These are phyloP conservation scores for Penium margaritaceum DNA, from an alignment of 139 green algal genomes.

Conservation along the genomic window DNA sequence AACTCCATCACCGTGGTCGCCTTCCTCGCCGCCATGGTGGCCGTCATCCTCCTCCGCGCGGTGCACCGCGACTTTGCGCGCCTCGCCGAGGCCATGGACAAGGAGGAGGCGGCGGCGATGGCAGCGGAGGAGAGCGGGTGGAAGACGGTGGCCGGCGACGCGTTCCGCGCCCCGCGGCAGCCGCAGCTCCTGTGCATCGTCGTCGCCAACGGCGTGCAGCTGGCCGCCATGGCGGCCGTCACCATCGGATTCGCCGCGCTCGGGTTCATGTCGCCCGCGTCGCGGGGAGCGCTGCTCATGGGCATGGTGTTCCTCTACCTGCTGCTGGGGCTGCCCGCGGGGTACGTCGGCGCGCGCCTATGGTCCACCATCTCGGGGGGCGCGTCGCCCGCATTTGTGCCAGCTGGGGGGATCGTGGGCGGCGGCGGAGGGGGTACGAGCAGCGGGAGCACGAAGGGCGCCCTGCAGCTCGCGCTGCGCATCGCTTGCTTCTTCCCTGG, in stretches of 20 bases:
- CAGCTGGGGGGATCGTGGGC: no score
- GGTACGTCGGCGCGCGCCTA: slow-evolving; percentile 64
- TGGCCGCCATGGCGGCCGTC: slow-evolving; percentile 59
- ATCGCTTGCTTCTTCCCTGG: slow-evolving; percentile 74
- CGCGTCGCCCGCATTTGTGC: no score
- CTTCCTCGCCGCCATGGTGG: slow-evolving; percentile 68
- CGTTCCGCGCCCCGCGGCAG: slow-evolving; percentile 72
- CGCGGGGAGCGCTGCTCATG: slow-evolving; percentile 80
- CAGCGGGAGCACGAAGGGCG: background rate
- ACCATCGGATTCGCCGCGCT: slow-evolving; percentile 83
- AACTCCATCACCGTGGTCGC: slow-evolving; percentile 89
- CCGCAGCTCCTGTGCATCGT: slow-evolving; percentile 65
- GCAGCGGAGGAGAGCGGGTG: slow-evolving; percentile 82
- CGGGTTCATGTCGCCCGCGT: slow-evolving; percentile 86
- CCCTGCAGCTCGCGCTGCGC: slow-evolving; percentile 7
- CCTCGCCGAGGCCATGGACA: slow-evolving; percentile 85
- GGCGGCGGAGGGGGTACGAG: no score
- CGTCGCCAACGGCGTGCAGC: slow-evolving; percentile 76
- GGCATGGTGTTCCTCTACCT: slow-evolving; percentile 73
- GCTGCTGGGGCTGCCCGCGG: slow-evolving; percentile 63
- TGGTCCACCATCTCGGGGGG: slow-evolving; percentile 78
- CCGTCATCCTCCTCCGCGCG: slow-evolving; percentile 52
- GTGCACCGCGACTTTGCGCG: slow-evolving; percentile 80
- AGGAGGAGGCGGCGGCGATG: slow-evolving; percentile 60
- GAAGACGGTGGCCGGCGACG: slow-evolving; percentile 92